A percentile compares a stretch with the other conserved stretches of the same genome.
Evolutionary conservation across 495 filamentous ascomycete species (phyloP).

Genomic region (Clavariopsis aquatica): DNA sequence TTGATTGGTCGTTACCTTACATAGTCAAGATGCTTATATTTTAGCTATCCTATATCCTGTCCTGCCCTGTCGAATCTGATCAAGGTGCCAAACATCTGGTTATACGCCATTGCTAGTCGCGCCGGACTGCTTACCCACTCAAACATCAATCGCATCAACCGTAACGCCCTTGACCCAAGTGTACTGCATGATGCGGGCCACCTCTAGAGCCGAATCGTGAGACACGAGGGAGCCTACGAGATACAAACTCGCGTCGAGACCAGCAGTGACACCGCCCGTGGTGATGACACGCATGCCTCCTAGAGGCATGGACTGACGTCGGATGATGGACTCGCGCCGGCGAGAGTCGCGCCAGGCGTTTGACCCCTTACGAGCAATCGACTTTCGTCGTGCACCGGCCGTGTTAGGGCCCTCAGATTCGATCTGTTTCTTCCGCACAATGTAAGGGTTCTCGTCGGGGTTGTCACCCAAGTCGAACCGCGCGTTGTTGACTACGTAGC

Average conservation of each 20-base stretch:
- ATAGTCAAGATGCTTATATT: constrained; percentile 15
- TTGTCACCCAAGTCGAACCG: constrained; percentile 73
- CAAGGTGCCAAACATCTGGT: constrained; percentile 4
- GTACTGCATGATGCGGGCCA: constrained; percentile 68
- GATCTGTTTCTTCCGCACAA: constrained; percentile 61
- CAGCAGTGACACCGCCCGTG: constrained; percentile 71
- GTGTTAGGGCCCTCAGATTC: constrained; percentile 20
- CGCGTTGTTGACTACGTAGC: constrained; percentile 79
- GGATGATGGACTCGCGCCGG: constrained; percentile 67
- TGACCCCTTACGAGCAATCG: constrained; percentile 68
- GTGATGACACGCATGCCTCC: constrained; percentile 75
- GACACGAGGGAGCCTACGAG: constrained; percentile 72
- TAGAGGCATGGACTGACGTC: constrained; percentile 64
- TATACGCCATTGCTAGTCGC: constrained; percentile 24
- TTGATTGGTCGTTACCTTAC: constrained; percentile 27
- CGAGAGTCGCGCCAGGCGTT: constrained; percentile 67
- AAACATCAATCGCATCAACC: constrained; percentile 73
- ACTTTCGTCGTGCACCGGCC: constrained; percentile 51
- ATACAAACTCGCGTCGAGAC: constrained; percentile 76
- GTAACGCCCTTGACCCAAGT: constrained; percentile 70
- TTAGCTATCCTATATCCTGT: constrained; percentile 2
- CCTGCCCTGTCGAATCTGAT: neutral
- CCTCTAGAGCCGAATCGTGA: constrained; percentile 66
- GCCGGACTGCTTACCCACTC: constrained; percentile 36
- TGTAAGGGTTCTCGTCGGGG: constrained; percentile 71